Percentiles rank a stretch among this genome's conserved stretches.
Conservation (phyloP, 140 eudicot species). For the Ambrosia hybrid region DNA sequence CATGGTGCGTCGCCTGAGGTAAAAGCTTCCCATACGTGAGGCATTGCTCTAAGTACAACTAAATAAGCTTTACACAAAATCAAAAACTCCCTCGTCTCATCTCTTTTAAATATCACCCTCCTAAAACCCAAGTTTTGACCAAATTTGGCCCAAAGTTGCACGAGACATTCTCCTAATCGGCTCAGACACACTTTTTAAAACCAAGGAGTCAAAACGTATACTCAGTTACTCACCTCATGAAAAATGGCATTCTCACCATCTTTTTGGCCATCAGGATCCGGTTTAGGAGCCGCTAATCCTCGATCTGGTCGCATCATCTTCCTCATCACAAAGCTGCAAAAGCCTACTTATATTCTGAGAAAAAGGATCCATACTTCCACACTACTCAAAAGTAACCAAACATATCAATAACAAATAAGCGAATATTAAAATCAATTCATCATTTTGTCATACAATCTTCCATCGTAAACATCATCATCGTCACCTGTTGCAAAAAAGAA, state of each 20-base stretch:
- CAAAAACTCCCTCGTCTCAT: too few species aligned
- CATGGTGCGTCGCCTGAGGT: too few species aligned
- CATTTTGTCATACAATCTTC: not conserved
- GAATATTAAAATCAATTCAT: not conserved
- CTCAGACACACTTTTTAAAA: too few species aligned
- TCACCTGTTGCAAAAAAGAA: constrained; percentile 73
- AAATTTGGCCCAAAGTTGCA: too few species aligned
- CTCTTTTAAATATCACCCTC: too few species aligned
- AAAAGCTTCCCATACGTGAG: too few species aligned
- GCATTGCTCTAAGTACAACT: too few species aligned
- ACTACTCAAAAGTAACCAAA: constrained; percentile 40
- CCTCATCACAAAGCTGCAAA: constrained; percentile 79
- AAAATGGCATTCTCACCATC: constrained; percentile 37
- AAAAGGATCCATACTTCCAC: constrained; percentile 69
- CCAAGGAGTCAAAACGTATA: not conserved
- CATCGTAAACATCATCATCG: not conserved
- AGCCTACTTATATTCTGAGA: constrained; percentile 73
- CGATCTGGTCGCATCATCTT: constrained; percentile 98
- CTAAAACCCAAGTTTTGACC: too few species aligned
- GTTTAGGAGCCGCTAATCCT: constrained; percentile 75
- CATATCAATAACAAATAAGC: not conserved
- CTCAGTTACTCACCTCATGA: constrained; percentile 69
- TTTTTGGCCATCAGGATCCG: constrained; percentile 69
- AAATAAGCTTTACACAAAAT: too few species aligned
- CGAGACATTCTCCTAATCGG: too few species aligned